Percentiles rank a stretch among this genome's conserved stretches.
phyloP scores from a whole-genome alignment of 2,329 filamentous ascomycete species.

The Colletotrichum lentis region DNA sequence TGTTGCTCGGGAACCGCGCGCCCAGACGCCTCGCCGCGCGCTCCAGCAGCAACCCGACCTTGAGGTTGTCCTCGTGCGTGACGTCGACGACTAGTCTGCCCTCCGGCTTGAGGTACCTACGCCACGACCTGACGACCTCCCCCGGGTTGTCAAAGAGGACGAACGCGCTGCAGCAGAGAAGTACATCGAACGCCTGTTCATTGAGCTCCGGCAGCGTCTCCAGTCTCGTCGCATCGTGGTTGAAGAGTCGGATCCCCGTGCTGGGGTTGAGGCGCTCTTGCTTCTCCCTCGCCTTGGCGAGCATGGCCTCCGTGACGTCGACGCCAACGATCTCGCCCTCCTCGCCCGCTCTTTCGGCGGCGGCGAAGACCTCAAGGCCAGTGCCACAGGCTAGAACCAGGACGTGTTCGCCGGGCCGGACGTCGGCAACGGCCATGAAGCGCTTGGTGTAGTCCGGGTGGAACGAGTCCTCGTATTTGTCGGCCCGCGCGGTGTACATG shows the following conservation, averaged over 20 bases:
- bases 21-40: slow-evolving; percentile 41
- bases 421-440: slow-evolving; percentile 43
- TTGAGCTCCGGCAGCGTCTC: slow-evolving; percentile 37
- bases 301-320: slow-evolving; percentile 47
- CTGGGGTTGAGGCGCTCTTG: slow-evolving; percentile 39
- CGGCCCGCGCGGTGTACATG: slow-evolving; percentile 47
- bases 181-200: slow-evolving; percentile 43
- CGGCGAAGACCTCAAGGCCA: slow-evolving; percentile 45
- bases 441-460: slow-evolving; percentile 46
- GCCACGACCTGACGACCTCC: slow-evolving; percentile 44
- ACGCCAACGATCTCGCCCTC: slow-evolving; percentile 45
- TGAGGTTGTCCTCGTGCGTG: slow-evolving; percentile 46
- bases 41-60: slow-evolving; percentile 43
- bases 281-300: slow-evolving; percentile 43
- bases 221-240: slow-evolving; percentile 45
- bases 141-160: slow-evolving; percentile 45
- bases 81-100: slow-evolving; percentile 47
- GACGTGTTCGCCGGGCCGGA: slow-evolving; percentile 43
- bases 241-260: slow-evolving; percentile 37
- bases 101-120: slow-evolving; percentile 42
- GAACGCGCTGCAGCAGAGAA: slow-evolving; percentile 49
- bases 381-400: slow-evolving; percentile 50
- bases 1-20: slow-evolving; percentile 43
- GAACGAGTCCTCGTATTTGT: slow-evolving; percentile 47
- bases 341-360: slow-evolving; percentile 43